A percentile compares a stretch with the other conserved stretches of the same genome.
Conservation (phyloP, 2,329 filamentous ascomycete genomes). For the Polytolypa hystricis region DNA sequence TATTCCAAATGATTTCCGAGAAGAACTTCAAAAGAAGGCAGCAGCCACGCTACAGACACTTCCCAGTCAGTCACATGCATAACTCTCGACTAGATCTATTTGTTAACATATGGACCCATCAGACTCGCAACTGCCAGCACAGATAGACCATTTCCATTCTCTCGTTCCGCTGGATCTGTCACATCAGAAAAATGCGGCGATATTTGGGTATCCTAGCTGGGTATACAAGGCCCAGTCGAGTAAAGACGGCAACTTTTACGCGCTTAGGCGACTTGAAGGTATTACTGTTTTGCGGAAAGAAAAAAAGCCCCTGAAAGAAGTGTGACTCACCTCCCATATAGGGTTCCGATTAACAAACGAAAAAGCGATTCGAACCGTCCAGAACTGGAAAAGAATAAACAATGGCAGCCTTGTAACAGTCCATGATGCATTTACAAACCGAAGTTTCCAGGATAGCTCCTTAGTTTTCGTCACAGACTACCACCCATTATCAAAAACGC, state of each 20-base stretch:
- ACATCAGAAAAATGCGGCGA: constrained; percentile 62
- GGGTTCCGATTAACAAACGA: constrained; percentile 83
- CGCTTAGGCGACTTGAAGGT: constrained; percentile 74
- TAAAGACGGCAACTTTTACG: constrained; percentile 83
- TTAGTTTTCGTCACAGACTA: constrained; percentile 91
- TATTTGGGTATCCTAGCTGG: constrained; percentile 86
- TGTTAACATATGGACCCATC: neutral
- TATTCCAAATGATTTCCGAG: constrained; percentile 71
- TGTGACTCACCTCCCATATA: constrained; percentile 18
- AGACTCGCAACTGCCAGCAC: constrained; percentile 60
- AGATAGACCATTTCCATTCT: constrained; percentile 81
- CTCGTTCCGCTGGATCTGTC: constrained; percentile 78
- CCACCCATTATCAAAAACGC: constrained; percentile 78
- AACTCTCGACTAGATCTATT: neutral
- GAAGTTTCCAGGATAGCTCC: constrained; percentile 88
- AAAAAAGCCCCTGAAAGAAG: neutral
- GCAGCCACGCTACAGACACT: constrained; percentile 78
- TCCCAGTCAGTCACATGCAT: constrained; percentile 46
- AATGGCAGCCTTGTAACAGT: constrained; percentile 75
- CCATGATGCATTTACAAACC: constrained; percentile 85
- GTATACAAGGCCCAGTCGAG: constrained; percentile 86
- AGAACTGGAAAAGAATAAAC: constrained; percentile 77
- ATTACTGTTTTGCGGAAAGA: too few relatives aligned
- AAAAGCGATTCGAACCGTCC: constrained; percentile 72
- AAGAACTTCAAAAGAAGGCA: constrained; percentile 79